These are phyloP conservation scores for Diophrys appendiculata DNA, from an alignment of 73 alveolate genomes.

Conservation along the genomic window DNA sequence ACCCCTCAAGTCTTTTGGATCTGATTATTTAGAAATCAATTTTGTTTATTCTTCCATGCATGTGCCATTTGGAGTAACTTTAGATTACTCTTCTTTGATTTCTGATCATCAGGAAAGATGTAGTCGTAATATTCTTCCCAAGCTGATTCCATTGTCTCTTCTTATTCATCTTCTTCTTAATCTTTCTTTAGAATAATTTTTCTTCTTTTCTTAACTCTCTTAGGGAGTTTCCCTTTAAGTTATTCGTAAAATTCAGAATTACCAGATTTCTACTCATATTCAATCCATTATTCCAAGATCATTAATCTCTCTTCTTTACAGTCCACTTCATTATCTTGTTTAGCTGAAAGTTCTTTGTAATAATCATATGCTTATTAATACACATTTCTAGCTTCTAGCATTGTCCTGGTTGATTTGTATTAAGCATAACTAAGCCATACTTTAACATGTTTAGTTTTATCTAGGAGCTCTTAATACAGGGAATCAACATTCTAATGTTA, in stretches of 20 bases:
- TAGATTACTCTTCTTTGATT: slow-evolving; percentile 50
- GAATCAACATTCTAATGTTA: slow-evolving; percentile 69
- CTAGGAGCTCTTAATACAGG: slow-evolving; percentile 69
- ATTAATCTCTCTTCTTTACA: slow-evolving; percentile 82
- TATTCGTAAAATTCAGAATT: slow-evolving; percentile 51
- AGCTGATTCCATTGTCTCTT: slow-evolving; percentile 49
- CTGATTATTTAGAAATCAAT: too few species aligned
- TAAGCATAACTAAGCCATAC: slow-evolving; percentile 87
- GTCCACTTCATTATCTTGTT: slow-evolving; percentile 57
- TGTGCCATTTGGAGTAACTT: slow-evolving; percentile 79
- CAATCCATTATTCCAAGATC: slow-evolving; percentile 78
- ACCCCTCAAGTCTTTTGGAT: too few species aligned
- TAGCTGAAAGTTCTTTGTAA: too few species aligned
- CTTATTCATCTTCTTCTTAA: slow-evolving; percentile 67
- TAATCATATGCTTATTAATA: slow-evolving; percentile 62
- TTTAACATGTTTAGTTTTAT: slow-evolving; percentile 79
- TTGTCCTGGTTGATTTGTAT: slow-evolving; percentile 72
- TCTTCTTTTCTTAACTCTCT: slow-evolving; percentile 80
- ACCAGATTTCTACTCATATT: slow-evolving; percentile 69
- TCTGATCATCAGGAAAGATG: slow-evolving; percentile 89
- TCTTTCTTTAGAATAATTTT: slow-evolving; percentile 60
- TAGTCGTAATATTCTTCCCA: slow-evolving; percentile 89
- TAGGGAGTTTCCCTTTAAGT: slow-evolving; percentile 69
- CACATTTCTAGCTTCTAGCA: slow-evolving; percentile 48
- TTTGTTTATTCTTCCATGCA: slow-evolving; percentile 75